Percentiles rank a stretch among this genome's conserved stretches.
These are phyloP conservation scores for Apiotrichum siamense DNA, from an alignment of 1,284 basidiomycete species.

Conservation along the genomic window DNA sequence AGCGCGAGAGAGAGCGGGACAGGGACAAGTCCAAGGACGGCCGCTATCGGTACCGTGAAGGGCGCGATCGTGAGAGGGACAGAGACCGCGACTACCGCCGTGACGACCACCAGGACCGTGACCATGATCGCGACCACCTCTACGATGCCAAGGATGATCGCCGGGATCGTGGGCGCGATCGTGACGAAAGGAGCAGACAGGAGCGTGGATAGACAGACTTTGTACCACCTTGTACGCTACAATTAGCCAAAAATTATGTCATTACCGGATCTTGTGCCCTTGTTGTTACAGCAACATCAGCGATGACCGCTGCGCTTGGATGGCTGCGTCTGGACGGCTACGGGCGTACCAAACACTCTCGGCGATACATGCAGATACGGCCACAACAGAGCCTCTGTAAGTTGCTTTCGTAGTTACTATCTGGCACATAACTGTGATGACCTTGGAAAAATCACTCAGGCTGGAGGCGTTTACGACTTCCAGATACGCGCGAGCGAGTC, in stretches of 20 bases:
- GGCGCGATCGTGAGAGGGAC: slow-evolving; percentile 20
- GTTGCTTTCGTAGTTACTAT: too few relatives aligned
- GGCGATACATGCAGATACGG: too few relatives aligned
- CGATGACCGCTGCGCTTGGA: too few relatives aligned
- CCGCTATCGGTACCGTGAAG: not conserved
- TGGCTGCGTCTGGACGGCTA: too few relatives aligned
- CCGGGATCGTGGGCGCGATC: not conserved
- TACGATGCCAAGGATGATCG: not conserved
- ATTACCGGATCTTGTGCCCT: not conserved
- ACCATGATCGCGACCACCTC: slow-evolving; percentile 11
- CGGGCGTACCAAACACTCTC: too few relatives aligned
- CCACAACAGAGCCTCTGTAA: too few relatives aligned
- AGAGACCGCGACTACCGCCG: slow-evolving; percentile 13
- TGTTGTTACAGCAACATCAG: too few relatives aligned
- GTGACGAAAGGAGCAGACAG: not conserved
- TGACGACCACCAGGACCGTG: slow-evolving; percentile 5
- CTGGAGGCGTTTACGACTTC: too few relatives aligned
- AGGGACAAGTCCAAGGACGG: slow-evolving; percentile 10
- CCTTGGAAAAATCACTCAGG: too few relatives aligned
- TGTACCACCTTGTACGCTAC: not conserved
- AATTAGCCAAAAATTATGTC: not conserved
- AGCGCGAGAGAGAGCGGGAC: slow-evolving; percentile 5
- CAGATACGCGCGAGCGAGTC: slow-evolving; percentile 38
- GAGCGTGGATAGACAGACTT: not conserved
- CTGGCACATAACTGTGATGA: too few relatives aligned